Evolutionary conservation across 495 filamentous ascomycete species (phyloP), one percentile per base, ranked within the genome.

Genomic region (Penicillium nucicola): DNA sequence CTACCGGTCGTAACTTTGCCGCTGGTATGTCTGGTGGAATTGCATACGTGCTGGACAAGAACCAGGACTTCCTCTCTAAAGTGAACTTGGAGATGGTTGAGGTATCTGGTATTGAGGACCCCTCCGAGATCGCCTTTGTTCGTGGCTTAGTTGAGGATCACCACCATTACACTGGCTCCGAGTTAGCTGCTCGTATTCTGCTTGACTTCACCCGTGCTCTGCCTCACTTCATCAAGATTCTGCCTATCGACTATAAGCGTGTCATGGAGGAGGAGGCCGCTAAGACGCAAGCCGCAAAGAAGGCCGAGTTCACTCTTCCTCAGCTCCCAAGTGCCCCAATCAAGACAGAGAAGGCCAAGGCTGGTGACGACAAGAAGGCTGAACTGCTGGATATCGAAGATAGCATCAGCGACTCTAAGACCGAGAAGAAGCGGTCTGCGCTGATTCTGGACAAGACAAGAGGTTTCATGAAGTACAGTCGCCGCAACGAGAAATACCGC

Each of bases 1-100:
- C 85, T 61, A 96, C 90, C 61, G 93, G 93, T n/a, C 93, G 93
- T 55, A 99, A 99, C 79, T 99, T 99, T 62, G 93, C 95, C 61
- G 93, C 93, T 50, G 93, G 93, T 76, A 99, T 99, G 93, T 97
- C 92, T 61, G 93, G 93, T 60, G 93, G 93, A 75, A 97, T 99
- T 72, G 92, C 95, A 30, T 99, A 99, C 55, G 82, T 97, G 45
- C 81, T 99, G 14, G 93, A 99, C 60, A 86, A 95, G 73, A 82
- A 92, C 64, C 81, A 88, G 49, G 90, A 97, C 74, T 97, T 97
- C 78, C 74, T 85, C 65, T 84, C 86, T 43, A 97, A 97, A 80
- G 88, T 97, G 72, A 99, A 99, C 75, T 84, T 83, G 66, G 93
- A 99, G 74, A 97, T 99, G 95, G 95, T 99, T 53, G 92, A 97